These are phyloP conservation scores for Fusarium acutatum DNA, from an alignment of 2,329 filamentous ascomycete species.

Conservation along the genomic window DNA sequence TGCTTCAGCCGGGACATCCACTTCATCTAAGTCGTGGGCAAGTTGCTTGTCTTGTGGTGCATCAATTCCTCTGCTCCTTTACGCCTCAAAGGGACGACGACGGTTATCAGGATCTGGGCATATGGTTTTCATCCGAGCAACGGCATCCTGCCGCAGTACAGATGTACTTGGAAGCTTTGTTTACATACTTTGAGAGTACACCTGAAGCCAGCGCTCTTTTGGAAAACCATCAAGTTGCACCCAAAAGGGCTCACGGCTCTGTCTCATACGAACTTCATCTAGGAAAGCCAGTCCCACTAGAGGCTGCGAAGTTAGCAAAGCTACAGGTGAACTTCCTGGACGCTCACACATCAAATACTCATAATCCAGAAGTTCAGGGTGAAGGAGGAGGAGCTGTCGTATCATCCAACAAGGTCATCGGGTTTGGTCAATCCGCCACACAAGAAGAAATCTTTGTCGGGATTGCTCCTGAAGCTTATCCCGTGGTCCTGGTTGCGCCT, in stretches of 20 bases:
- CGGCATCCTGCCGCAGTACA: constrained; percentile 41
- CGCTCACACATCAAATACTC: constrained; percentile 38
- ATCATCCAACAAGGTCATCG: constrained; percentile 47
- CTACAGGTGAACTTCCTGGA: constrained; percentile 28
- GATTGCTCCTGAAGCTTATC: constrained; percentile 46
- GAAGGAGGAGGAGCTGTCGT: constrained; percentile 42
- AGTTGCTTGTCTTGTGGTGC: constrained; percentile 42
- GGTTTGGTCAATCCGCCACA: constrained; percentile 49
- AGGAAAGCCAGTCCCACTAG: not conserved
- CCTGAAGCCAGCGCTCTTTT: constrained; percentile 1
- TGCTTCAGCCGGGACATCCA: constrained; percentile 19
- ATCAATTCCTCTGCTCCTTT: constrained; percentile 46
- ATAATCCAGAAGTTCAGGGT: constrained; percentile 36
- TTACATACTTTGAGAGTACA: constrained; percentile 41
- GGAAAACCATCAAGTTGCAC: not conserved
- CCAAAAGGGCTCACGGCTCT: accelerated
- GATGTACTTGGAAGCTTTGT: constrained; percentile 44
- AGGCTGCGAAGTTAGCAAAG: constrained; percentile 4
- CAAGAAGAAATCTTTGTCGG: constrained; percentile 49
- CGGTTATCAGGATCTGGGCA: constrained; percentile 45
- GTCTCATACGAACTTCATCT: constrained; percentile 39
- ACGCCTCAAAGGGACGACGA: constrained; percentile 32
- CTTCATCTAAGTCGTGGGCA: constrained; percentile 37
- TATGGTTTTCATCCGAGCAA: constrained; percentile 47
- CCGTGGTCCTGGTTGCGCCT: constrained; percentile 47